Conservation (phyloP, 352 stramenopile genomes). For the Phytophthora fragariaefolia region DNA sequence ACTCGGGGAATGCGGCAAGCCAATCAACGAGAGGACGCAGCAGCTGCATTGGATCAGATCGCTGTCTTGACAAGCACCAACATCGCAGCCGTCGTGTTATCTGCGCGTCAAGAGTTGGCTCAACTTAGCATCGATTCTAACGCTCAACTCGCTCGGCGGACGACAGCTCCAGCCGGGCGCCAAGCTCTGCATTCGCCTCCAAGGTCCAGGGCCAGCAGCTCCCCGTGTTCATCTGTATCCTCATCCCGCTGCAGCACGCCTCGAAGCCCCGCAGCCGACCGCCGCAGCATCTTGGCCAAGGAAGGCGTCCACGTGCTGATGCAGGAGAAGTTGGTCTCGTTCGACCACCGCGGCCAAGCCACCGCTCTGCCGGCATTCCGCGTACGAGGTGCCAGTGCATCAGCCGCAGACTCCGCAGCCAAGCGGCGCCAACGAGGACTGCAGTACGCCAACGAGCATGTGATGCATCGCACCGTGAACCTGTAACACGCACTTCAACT, state of each 20-base stretch:
- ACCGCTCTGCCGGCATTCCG: conserved; percentile 43
- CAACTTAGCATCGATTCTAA: not conserved
- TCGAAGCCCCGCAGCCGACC: conserved; percentile 24
- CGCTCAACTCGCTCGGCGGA: not conserved
- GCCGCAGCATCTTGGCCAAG: conserved; percentile 55
- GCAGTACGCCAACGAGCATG: conserved; percentile 41
- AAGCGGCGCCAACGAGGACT: conserved; percentile 45
- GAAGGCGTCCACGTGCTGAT: conserved; percentile 61
- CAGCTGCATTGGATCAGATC: conserved; percentile 18
- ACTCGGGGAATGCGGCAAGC: conserved; percentile 27
- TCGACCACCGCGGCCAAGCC: conserved; percentile 44
- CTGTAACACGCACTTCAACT: conserved; percentile 28
- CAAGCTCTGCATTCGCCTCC: conserved; percentile 3
- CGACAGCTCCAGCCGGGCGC: not conserved
- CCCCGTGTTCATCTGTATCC: conserved; percentile 11
- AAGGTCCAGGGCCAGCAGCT: conserved; percentile 19
- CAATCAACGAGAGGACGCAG: conserved; percentile 28
- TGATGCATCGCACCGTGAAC: conserved; percentile 32
- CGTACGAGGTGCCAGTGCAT: conserved; percentile 46
- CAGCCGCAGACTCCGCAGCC: conserved; percentile 37
- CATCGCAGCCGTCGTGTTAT: conserved; percentile 44
- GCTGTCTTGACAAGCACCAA: conserved; percentile 49
- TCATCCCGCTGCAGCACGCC: conserved; percentile 16
- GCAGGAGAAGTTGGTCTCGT: conserved; percentile 54
- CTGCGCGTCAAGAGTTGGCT: conserved; percentile 34